Evolutionary conservation across 176 grass and related monocot species (phyloP), one percentile per base, ranked within the genome.

Genomic region (Oryza australiensis): DNA sequence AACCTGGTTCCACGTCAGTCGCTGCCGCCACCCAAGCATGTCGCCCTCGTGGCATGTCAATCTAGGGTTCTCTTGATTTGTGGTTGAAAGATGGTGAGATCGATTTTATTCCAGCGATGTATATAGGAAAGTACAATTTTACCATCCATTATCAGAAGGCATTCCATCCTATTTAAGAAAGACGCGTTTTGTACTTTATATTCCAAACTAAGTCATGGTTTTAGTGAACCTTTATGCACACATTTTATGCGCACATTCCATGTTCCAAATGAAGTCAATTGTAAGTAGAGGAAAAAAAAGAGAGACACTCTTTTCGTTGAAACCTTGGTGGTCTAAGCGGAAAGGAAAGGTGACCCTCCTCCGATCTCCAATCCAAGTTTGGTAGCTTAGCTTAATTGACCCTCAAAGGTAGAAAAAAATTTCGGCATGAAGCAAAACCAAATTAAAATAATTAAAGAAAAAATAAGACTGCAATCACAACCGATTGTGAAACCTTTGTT

Each of bases 371-470:
- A n/a, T 60, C 9, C 55, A 60, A 24, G 55, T 22, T 60, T 23
- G 55, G 55, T 10, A 60, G 55, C 55, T 60, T 60, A 60, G 55
- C 55, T 60, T 72, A 60, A 84, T 69, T 43, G 64, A 42, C 0
- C 45, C 32, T 84, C 33, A 73, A 86, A 80, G 76, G 32, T 66
- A 5, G 2, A 57, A 53, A 66, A 66, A 55, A n/a, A n/a, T n/a
- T 79, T 79, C 55, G 23, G 72, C 8, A 53, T 2, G 57, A 73
- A 86, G 59, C 77, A 74, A 80, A 73, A 59, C 4, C 27, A 64
- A 11, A 57, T n/a, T n/a, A 55, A 15, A 12, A 34, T n/a, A n/a
- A 51, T 35, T 3, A 38, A 60, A 29, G 48, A 2, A 73, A 14
- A 46, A 9, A 12, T 3, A 45, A 15, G 11, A 12, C 3, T 77